Base-by-base conservation (phyloP, 345 rosid genomes). In the Dimocarpus longan region DNA sequence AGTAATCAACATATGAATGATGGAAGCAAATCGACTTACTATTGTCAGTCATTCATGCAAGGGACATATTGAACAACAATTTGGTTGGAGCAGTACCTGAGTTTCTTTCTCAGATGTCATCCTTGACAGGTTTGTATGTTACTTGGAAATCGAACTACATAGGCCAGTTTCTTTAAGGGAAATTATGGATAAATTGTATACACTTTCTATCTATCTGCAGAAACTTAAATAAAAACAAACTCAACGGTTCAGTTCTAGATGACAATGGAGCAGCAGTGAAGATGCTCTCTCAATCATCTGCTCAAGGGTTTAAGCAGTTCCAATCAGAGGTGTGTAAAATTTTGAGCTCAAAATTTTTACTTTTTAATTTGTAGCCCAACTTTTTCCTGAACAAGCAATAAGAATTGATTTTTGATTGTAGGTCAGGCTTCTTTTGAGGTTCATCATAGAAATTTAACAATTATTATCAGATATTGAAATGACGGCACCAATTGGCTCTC, bases 31-130 rank as follows among this genome's bases (percentile, higher is more conserved):
- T 5, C 10, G 54, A 40, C 68, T 65, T 24, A 28, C 68, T 12
- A 65, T 28, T 22, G 40, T 12, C 3, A 16, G 4, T 18, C 13
- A 40, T 18, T 28, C 21, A 73, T 80, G 21, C 1, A 85, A 90
- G 95, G 85, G 94, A 91, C 74, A 78, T 91, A 40, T 93, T 94
- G 3, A 81, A 82, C 59, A 91, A 86, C 70, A 81, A 28, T 60
- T 80, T 93, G 66, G 79, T 73, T 37, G 95, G 93, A 75, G 5
- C 71, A 0, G 74, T 93, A 56, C 97, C 97, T 0, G 68, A 21
- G 0, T 84, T 87, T 68, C 77, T 93, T 0, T 80, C 86, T 9
- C 68, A 77, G 42, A 42, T 90, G 88, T 26, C 63, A 19, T 66
- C 16, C 32, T 81, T 93, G 73, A 88, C 19, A 60, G n/a, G 78